These are phyloP conservation scores for Neckera pumila DNA, from an alignment of 225 moss, liverwort and hornwort species.

Conservation along the genomic window DNA sequence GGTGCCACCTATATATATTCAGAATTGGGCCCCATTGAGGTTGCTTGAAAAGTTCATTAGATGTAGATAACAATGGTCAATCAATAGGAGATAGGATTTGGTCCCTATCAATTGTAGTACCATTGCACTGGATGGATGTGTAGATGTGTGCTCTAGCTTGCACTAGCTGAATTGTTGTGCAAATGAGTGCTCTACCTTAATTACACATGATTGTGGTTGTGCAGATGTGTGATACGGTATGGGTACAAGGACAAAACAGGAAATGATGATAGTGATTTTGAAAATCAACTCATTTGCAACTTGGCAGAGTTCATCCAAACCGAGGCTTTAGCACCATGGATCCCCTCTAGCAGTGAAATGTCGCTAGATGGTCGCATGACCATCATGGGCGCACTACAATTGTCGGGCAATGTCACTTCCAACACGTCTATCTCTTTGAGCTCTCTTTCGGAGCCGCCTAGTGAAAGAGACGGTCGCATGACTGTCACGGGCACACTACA, in stretches of 20 bases:
- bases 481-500: slow-evolving; percentile 19
- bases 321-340: slow-evolving; percentile 42
- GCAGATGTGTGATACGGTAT: slow-evolving; percentile 21
- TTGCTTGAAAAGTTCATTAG: not conserved
- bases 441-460: not conserved
- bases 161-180: not conserved
- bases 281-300: slow-evolving; percentile 33
- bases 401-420: not conserved
- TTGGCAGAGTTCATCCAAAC: slow-evolving; percentile 66
- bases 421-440: not conserved
- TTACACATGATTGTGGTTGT: not conserved
- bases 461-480: slow-evolving; percentile 28
- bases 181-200: not conserved
- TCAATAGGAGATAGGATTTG: not conserved
- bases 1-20: not conserved
- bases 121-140: not conserved
- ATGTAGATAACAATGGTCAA: not conserved
- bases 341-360: slow-evolving; percentile 56
- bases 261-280: slow-evolving; percentile 14
- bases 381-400: slow-evolving; percentile 9
- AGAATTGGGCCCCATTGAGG: not conserved
- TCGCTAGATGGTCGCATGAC: slow-evolving; percentile 46
- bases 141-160: not conserved
- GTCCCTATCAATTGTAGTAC: not conserved
- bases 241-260: slow-evolving; percentile 38